Evolutionary conservation across 1,284 basidiomycete species (phyloP).

Genomic region (Acaromyces ingoldii): DNA sequence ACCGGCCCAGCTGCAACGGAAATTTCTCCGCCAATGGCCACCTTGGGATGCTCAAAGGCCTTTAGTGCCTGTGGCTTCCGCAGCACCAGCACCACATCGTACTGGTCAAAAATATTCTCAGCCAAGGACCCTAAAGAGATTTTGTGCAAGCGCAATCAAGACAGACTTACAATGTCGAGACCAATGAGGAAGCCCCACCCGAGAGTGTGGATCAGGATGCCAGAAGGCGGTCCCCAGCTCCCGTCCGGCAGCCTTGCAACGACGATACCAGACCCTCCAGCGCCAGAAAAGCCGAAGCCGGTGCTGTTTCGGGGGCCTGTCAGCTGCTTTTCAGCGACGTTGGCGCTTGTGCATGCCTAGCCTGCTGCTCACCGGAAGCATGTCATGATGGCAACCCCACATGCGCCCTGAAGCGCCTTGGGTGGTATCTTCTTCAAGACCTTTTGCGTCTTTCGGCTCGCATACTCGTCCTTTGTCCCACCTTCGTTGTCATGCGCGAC

Average conservation of each 20-base stretch:
- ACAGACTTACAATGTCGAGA: slow-evolving; percentile 38
- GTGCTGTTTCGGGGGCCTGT: too few species aligned
- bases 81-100: slow-evolving; percentile 52
- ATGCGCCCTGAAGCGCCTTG: slow-evolving; percentile 27
- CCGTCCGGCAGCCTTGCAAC: slow-evolving; percentile 45
- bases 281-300: slow-evolving; percentile 34
- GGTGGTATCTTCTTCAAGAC: slow-evolving; percentile 49
- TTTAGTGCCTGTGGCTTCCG: slow-evolving; percentile 43
- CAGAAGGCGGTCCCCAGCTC: slow-evolving; percentile 46
- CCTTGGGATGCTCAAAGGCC: slow-evolving; percentile 39
- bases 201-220: slow-evolving; percentile 46
- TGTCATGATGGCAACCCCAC: slow-evolving; percentile 48
- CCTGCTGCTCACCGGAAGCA: slow-evolving; percentile 26
- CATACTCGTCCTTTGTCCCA: slow-evolving; percentile 25
- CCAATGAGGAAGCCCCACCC: slow-evolving; percentile 47
- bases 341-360: too few species aligned
- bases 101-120: slow-evolving; percentile 11
- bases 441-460: slow-evolving; percentile 43
- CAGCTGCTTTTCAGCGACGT: too few species aligned
- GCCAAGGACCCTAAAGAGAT: neutral
- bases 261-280: slow-evolving; percentile 47
- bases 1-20: slow-evolving; percentile 47
- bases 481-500: neutral
- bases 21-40: slow-evolving; percentile 48
- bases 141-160: too few species aligned